Percentiles rank a stretch among this genome's conserved stretches.
Evolutionary conservation across 2,329 filamentous ascomycete genomes (phyloP).

Genomic region (Venturia nashicola): DNA sequence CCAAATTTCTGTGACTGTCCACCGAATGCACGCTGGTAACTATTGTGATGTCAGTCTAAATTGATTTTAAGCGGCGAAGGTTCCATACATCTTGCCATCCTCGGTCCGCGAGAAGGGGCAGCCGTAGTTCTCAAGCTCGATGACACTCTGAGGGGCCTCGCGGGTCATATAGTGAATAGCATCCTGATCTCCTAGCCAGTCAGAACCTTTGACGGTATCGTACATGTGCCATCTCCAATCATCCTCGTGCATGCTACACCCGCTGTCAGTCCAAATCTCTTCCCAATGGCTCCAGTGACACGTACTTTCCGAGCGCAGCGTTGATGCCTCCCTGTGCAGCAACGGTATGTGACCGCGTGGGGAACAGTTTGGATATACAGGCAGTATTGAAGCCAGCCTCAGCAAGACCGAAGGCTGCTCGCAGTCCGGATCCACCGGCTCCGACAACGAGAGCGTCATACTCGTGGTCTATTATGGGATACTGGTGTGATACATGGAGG

Average conservation of each 20-base stretch:
- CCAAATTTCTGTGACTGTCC: constrained; percentile 91
- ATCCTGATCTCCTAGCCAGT: constrained; percentile 96
- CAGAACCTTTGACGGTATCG: constrained; percentile 93
- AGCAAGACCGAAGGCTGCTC: constrained; percentile 73
- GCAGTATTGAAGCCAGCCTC: constrained; percentile 85
- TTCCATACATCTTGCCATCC: constrained; percentile 75
- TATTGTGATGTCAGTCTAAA: constrained; percentile 21
- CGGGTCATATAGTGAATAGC: constrained; percentile 98
- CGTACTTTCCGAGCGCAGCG: constrained; percentile 65
- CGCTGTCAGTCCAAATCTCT: background rate
- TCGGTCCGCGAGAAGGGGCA: constrained; percentile 95
- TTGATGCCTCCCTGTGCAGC: constrained; percentile 71
- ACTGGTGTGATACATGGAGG: constrained; percentile 75
- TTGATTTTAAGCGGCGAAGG: background rate
- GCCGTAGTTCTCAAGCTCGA: constrained; percentile 94
- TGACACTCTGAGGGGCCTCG: constrained; percentile 80
- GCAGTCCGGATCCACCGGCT: constrained; percentile 68
- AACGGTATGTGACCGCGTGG: constrained; percentile 74
- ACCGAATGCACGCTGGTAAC: constrained; percentile 96
- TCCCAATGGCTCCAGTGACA: constrained; percentile 10
- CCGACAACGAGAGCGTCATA: constrained; percentile 95
- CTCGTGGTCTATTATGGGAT: constrained; percentile 96
- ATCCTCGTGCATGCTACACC: constrained; percentile 71
- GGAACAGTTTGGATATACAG: constrained; percentile 77
- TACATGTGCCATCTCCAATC: constrained; percentile 99